These are phyloP conservation scores for Cardiospermum halicacabum DNA, from an alignment of 345 rosid genomes.

Conservation along the genomic window DNA sequence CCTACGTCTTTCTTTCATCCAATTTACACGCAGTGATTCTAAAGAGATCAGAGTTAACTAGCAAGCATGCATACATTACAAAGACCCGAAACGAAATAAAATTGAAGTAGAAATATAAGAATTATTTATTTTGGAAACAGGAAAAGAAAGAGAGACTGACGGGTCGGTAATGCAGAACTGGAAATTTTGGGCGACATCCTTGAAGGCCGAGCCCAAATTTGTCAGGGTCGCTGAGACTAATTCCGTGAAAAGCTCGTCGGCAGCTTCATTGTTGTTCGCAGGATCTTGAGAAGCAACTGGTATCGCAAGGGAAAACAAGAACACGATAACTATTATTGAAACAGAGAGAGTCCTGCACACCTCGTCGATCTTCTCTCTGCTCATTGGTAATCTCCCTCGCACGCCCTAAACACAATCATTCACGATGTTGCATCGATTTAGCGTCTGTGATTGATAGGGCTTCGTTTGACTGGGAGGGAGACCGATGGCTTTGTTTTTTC, in stretches of 20 bases:
- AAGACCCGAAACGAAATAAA: too few species aligned
- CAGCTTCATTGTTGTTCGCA: constrained; percentile 27
- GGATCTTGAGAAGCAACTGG: constrained; percentile 15
- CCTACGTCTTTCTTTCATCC: background rate
- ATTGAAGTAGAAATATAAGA: background rate
- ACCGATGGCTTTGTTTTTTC: background rate
- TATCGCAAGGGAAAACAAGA: constrained; percentile 5
- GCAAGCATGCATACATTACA: too few species aligned
- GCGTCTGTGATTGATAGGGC: constrained; percentile 11
- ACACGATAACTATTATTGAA: constrained; percentile 11
- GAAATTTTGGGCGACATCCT: constrained; percentile 43
- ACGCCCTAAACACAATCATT: background rate
- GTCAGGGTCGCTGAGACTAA: constrained; percentile 40
- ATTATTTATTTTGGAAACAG: background rate
- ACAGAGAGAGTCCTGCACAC: constrained; percentile 18
- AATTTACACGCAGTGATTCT: background rate
- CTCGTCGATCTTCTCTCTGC: constrained; percentile 24
- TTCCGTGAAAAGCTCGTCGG: constrained; percentile 38
- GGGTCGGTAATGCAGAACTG: constrained; percentile 87
- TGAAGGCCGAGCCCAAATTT: constrained; percentile 53
- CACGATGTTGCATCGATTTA: background rate
- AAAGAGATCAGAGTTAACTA: background rate
- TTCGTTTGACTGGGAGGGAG: constrained; percentile 9
- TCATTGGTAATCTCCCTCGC: constrained; percentile 17
- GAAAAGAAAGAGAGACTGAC: constrained; percentile 30